Evolutionary conservation across 371 early-diverging fungal species (phyloP).

Genomic region (Syncephalastrum contaminatum): DNA sequence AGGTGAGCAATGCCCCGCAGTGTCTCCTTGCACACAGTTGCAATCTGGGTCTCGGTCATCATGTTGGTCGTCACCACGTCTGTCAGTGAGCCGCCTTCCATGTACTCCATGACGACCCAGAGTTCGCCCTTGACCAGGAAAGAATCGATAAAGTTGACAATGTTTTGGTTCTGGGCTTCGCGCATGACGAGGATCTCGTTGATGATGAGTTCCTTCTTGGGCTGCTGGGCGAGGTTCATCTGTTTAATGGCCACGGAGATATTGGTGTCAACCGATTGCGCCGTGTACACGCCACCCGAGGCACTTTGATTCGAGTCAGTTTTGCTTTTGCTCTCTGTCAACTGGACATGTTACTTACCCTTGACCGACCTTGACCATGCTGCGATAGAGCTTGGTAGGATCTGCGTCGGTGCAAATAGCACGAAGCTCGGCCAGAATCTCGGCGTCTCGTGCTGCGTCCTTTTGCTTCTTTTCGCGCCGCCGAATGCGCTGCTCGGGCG

Average conservation of each 20-base stretch:
- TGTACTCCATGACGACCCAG: conserved; percentile 97
- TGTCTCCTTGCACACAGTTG: conserved; percentile 87
- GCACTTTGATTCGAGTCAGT: conserved; percentile 54
- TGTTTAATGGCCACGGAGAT: conserved; percentile 92
- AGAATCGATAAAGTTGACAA: conserved; percentile 96
- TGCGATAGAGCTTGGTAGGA: conserved; percentile 44
- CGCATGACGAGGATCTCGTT: conserved; percentile 96
- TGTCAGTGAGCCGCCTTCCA: conserved; percentile 95
- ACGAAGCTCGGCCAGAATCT: conserved; percentile 85
- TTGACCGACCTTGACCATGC: conserved; percentile 25
- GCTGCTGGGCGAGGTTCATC: conserved; percentile 94
- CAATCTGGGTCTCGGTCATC: conserved; percentile 97
- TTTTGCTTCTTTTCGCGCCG: conserved; percentile 10
- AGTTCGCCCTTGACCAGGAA: conserved; percentile 86
- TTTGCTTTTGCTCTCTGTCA: too few species aligned
- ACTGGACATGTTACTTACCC: conserved; percentile 17
- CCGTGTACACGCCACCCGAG: conserved; percentile 92
- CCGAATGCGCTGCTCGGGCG: conserved; percentile 18
- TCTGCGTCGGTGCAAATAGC: conserved; percentile 91
- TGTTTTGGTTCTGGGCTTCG: conserved; percentile 86
- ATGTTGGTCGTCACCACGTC: conserved; percentile 90
- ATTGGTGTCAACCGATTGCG: conserved; percentile 70
- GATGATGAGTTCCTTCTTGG: conserved; percentile 95
- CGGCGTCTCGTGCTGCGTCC: conserved; percentile 45
- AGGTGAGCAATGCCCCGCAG: conserved; percentile 88